These are phyloP conservation scores for Beauveria brongniartii DNA, from an alignment of 2,329 filamentous ascomycete genomes.

Conservation along the genomic window DNA sequence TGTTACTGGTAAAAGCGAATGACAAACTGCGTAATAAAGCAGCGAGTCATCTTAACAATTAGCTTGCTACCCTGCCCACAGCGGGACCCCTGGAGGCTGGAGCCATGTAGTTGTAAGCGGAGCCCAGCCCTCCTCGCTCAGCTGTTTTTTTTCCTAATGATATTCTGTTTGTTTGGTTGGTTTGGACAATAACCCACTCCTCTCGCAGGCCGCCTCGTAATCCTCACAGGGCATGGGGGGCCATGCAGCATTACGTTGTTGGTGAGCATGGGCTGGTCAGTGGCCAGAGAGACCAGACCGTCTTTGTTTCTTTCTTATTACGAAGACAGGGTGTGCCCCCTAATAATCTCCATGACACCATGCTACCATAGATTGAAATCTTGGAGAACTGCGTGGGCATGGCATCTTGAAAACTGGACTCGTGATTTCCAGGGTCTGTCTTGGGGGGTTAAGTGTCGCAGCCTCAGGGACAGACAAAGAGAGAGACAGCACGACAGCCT, in stretches of 20 bases:
- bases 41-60: background rate
- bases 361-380: background rate
- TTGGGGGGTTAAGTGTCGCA: background rate
- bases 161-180: background rate
- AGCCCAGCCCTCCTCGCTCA: background rate
- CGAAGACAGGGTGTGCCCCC: background rate
- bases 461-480: too few relatives aligned
- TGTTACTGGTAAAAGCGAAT: too few relatives aligned
- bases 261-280: background rate
- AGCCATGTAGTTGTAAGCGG: constrained; percentile 4
- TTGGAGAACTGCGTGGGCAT: background rate
- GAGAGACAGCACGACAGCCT: too few relatives aligned
- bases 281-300: background rate
- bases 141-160: background rate
- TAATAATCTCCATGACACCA: background rate
- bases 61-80: background rate
- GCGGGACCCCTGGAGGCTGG: background rate
- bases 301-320: background rate
- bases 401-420: background rate
- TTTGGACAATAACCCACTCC: background rate
- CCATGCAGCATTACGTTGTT: background rate
- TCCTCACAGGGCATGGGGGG: background rate
- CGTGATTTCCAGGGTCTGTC: background rate
- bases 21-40: background rate
- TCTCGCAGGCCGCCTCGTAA: too few relatives aligned